Conservation (phyloP, 345 rosid species). For the Crucihimalaya himalaica region DNA sequence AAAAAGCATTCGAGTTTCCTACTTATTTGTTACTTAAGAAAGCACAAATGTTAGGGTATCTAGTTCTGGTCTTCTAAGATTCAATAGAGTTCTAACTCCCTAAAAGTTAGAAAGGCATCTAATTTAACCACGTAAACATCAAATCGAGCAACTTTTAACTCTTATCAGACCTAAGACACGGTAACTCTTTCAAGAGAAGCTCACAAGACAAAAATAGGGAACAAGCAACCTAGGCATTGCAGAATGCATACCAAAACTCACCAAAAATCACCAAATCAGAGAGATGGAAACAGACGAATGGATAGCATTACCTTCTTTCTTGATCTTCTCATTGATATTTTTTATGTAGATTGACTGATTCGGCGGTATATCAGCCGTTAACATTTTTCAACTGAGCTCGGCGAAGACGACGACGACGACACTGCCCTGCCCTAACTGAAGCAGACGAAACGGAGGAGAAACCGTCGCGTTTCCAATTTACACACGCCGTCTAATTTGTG, state of each 20-base stretch:
- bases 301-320: slow-evolving; percentile 63
- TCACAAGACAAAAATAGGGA: not conserved
- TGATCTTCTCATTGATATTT: slow-evolving; percentile 82
- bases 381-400: slow-evolving; percentile 44
- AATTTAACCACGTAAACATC: not conserved
- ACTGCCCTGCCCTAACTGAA: slow-evolving; percentile 2
- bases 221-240: not conserved
- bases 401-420: slow-evolving; percentile 15
- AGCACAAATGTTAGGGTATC: not conserved
- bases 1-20: not conserved
- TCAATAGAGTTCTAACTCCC: not conserved
- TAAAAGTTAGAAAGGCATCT: not conserved
- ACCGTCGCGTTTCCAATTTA: slow-evolving; percentile 14
- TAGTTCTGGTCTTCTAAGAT: not conserved
- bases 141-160: not conserved
- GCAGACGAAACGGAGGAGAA: not conserved
- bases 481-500: slow-evolving; percentile 4
- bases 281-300: too few species aligned
- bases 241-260: not conserved
- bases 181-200: not conserved
- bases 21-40: too few species aligned
- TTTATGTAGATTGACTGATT: slow-evolving; percentile 75
- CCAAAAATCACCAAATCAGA: not conserved
- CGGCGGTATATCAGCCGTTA: slow-evolving; percentile 79
- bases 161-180: not conserved